A percentile compares a stretch with the other conserved stretches of the same genome.
These are phyloP conservation scores for Paraphoma chrysanthemicola DNA, from an alignment of 2,329 filamentous ascomycete species.

Conservation along the genomic window DNA sequence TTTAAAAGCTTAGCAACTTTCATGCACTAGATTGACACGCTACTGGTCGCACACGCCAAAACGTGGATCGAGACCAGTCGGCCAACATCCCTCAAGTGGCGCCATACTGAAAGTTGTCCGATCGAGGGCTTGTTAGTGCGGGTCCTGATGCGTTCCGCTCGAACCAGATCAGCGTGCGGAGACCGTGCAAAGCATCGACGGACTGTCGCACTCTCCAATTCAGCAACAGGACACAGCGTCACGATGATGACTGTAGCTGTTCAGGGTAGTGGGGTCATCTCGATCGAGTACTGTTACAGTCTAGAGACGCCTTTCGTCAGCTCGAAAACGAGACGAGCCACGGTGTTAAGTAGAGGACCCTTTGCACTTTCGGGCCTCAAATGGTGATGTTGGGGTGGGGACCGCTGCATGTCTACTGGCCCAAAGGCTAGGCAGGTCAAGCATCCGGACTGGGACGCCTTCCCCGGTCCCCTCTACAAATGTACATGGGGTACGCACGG, in stretches of 20 bases:
- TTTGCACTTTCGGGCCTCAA: neutral
- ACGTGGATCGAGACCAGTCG: neutral
- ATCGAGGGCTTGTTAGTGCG: neutral
- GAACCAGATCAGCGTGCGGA: neutral
- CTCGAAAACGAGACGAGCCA: no score
- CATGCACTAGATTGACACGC: slow-evolving; percentile 2
- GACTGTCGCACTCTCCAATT: no score
- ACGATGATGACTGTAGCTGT: no score
- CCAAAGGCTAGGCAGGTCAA: neutral
- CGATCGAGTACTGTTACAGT: no score
- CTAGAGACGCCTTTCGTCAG: no score
- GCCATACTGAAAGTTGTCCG: no score
- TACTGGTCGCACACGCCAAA: neutral
- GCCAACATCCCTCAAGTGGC: neutral
- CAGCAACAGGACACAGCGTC: no score
- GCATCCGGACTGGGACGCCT: neutral
- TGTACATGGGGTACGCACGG: neutral
- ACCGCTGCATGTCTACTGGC: neutral
- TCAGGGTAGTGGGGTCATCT: no score
- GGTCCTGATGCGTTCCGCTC: neutral
- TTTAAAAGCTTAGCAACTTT: slow-evolving; percentile 1
- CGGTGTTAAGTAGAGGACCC: no score
- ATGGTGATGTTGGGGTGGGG: neutral
- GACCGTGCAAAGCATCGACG: no score
- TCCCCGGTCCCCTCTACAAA: neutral